Base-by-base conservation (phyloP, 352 stramenopile genomes). In the Globisporangium echinulatum region DNA sequence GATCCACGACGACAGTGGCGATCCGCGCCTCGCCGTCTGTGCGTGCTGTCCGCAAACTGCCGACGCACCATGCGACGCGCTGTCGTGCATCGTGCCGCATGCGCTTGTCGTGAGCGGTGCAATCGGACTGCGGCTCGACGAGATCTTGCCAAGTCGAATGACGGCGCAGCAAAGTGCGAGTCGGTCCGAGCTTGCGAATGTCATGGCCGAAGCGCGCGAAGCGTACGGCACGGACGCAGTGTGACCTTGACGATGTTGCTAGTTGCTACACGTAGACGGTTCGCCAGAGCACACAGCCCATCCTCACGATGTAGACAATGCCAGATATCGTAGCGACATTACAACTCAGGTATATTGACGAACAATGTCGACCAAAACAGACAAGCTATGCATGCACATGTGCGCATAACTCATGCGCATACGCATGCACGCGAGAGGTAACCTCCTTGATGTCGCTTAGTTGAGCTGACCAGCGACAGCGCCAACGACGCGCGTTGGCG, bases 31-130 rank as follows among this genome's bases (percentile, higher is more conserved):
- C 54, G 56, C 58, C 13, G 56, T 59, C 33, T 91, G 82, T 49
- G 54, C 37, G 36, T 91, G 82, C 60, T 70, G 60, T 25, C 54
- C 58, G 6, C 42, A 19, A 5, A 72, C 65, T 0, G 62, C 72
- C 5, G 19, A 62, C 15, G 63, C 56, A 44, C 79, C 82, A 4
- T 91, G 82, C 47, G 63, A 77, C 25, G 86, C 75, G 4, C 64
- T 82, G 44, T 63, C 79, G 0, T 91, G 82, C 47, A 51, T 86
- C 14, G 57, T 91, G 4, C 79, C 74, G 0, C 79, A 91, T 46
- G 66, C 69, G 19, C 55, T 89, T 4, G 65, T 87, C 37, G 63
- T 91, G 15, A 78, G 59, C 19, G 72, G 62, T 40, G 54, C 42
- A 4, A 37, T 49, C 25, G 61, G 54, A 17, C 49, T 67, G 43